Evolutionary conservation across 805 yeast species (phyloP).

Genomic region (Metschnikowia reukaufii): DNA sequence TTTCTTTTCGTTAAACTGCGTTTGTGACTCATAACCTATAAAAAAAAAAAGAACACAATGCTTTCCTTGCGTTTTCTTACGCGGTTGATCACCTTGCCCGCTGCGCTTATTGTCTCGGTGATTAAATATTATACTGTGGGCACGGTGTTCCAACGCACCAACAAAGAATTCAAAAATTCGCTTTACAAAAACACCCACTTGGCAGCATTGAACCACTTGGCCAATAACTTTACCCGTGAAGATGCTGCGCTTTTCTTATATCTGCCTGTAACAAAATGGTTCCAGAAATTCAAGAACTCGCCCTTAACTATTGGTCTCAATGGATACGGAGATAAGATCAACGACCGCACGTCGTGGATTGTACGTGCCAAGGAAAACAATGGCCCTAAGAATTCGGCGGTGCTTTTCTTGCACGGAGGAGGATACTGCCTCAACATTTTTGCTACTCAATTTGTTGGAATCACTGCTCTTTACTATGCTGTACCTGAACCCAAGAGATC

Average conservation of each 20-base stretch:
- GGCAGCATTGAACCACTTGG: constrained; percentile 27
- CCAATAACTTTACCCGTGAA: constrained; percentile 22
- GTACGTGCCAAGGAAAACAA: constrained; percentile 4
- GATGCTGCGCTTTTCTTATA: constrained; percentile 26
- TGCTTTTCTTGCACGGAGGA: constrained; percentile 29
- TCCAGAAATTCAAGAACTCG: constrained; percentile 16
- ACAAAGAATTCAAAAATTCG: constrained; percentile 28
- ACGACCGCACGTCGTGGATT: constrained; percentile 19
- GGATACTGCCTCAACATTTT: constrained; percentile 25
- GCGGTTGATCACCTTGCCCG: constrained; percentile 27
- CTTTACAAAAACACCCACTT: constrained; percentile 31
- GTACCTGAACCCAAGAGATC: constrained; percentile 18
- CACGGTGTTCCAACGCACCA: constrained; percentile 30
- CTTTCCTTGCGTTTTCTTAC: constrained; percentile 22
- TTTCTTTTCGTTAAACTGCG: too few species aligned
- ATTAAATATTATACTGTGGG: constrained; percentile 34
- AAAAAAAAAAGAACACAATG: constrained; percentile 19
- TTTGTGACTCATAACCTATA: too few species aligned
- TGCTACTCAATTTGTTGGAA: constrained; percentile 26
- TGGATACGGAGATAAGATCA: constrained; percentile 18
- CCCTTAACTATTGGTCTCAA: constrained; percentile 15
- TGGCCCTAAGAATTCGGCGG: constrained; percentile 17
- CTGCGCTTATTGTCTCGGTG: constrained; percentile 20
- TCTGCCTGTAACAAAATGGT: constrained; percentile 22
- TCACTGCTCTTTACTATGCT: constrained; percentile 24